Percentiles rank a stretch among this genome's conserved stretches.
phyloP scores from a whole-genome alignment of 2,329 filamentous ascomycete genomes.

The Epichloe scottii region DNA sequence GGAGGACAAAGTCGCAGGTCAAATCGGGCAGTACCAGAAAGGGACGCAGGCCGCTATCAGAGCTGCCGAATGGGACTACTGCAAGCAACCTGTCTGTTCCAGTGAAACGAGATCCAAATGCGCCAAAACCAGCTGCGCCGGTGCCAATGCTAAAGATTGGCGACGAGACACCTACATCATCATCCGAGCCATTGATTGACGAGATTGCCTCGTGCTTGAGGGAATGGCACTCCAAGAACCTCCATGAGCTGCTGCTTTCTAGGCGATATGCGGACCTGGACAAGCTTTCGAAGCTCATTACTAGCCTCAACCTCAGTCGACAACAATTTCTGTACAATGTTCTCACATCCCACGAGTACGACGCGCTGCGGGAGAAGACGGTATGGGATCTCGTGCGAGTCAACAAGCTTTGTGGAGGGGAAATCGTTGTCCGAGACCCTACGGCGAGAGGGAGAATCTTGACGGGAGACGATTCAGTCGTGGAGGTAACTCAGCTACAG shows the following conservation, averaged over 20 bases:
- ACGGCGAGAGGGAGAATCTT: conserved; percentile 70
- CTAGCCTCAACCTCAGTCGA: conserved; percentile 70
- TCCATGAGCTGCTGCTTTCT: conserved; percentile 79
- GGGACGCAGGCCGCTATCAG: conserved; percentile 20
- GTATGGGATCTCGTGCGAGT: conserved; percentile 92
- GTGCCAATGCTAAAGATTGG: conserved; percentile 97
- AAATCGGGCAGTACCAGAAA: conserved; percentile 14
- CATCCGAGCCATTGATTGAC: conserved; percentile 83
- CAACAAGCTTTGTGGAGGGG: conserved; percentile 86
- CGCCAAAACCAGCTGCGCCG: conserved; percentile 72
- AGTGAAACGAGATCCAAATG: conserved; percentile 49
- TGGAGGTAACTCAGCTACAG: conserved; percentile 82
- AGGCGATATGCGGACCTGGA: conserved; percentile 73
- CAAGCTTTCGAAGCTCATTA: conserved; percentile 67
- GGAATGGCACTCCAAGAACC: conserved; percentile 96
- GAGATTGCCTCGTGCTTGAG: conserved; percentile 93
- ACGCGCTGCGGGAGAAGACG: conserved; percentile 69
- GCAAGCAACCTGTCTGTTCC: conserved; percentile 33
- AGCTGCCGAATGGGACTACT: conserved; percentile 26
- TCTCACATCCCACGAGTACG: conserved; percentile 73
- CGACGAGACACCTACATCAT: conserved; percentile 86
- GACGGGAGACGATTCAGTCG: conserved; percentile 84
- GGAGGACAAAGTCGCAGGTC: conserved; percentile 23
- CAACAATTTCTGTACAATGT: conserved; percentile 91
- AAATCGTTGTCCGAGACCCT: conserved; percentile 90